Conservation (phyloP, 768 basidiomycete genomes). For the Rhodotorula graminis region DNA sequence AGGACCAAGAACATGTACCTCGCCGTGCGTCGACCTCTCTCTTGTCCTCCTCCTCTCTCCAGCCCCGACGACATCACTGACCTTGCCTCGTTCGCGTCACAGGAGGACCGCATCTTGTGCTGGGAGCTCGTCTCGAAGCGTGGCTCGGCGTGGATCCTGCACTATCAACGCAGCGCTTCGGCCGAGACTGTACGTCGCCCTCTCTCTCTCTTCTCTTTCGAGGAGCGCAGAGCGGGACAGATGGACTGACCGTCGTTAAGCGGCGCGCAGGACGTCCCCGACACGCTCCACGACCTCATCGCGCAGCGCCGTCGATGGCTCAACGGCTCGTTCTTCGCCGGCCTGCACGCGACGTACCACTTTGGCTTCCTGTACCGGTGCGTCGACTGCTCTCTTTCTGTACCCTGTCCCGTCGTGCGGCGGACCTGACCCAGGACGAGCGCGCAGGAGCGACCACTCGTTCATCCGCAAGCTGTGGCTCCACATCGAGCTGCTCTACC, state of each 20-base stretch:
- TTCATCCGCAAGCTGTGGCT: slow-evolving; percentile 79
- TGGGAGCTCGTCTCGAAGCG: slow-evolving; percentile 85
- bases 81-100: too few species aligned
- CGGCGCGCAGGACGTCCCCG: slow-evolving; percentile 94
- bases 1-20: slow-evolving; percentile 52
- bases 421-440: slow-evolving; percentile 74
- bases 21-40: too few species aligned
- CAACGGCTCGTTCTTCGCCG: slow-evolving; percentile 85
- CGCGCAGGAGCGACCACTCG: slow-evolving; percentile 89
- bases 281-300: slow-evolving; percentile 80
- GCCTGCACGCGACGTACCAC: slow-evolving; percentile 87
- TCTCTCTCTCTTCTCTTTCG: background rate
- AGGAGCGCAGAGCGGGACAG: background rate
- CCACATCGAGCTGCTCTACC: slow-evolving; percentile 49
- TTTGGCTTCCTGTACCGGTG: slow-evolving; percentile 71
- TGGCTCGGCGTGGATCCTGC: slow-evolving; percentile 61
- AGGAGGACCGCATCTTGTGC: slow-evolving; percentile 60
- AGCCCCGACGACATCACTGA: too few species aligned
- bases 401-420: slow-evolving; percentile 68
- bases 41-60: too few species aligned
- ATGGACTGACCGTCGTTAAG: slow-evolving; percentile 75
- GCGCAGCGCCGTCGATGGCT: slow-evolving; percentile 46
- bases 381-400: slow-evolving; percentile 73
- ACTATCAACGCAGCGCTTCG: slow-evolving; percentile 82
- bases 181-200: slow-evolving; percentile 60